Evolutionary conservation across 257 asterid species (phyloP).

Genomic region (Vinca minor): DNA sequence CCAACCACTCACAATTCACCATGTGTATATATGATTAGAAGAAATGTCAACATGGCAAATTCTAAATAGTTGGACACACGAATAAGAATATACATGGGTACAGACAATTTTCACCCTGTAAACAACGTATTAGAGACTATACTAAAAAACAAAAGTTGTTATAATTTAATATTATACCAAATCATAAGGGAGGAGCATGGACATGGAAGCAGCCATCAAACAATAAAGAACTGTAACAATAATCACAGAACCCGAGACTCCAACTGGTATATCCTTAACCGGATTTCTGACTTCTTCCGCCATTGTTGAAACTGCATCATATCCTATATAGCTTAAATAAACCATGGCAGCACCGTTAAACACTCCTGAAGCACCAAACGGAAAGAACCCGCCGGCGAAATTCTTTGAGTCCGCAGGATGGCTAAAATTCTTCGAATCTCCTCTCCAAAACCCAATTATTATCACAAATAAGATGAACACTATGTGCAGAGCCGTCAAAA

Average conservation of each 20-base stretch:
- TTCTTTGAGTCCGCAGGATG: slow-evolving; percentile 42
- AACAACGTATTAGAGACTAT: too few relatives aligned
- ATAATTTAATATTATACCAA: too few relatives aligned
- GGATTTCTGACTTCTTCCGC: slow-evolving; percentile 86
- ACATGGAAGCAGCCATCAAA: slow-evolving; percentile 84
- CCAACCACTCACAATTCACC: too few relatives aligned
- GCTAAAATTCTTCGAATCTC: slow-evolving; percentile 54
- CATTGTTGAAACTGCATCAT: slow-evolving; percentile 96
- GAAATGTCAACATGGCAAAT: too few relatives aligned
- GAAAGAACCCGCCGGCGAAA: slow-evolving; percentile 66
- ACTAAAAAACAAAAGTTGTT: too few relatives aligned
- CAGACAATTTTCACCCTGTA: too few relatives aligned
- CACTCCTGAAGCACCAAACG: slow-evolving; percentile 73
- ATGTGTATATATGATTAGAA: too few relatives aligned
- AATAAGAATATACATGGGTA: too few relatives aligned
- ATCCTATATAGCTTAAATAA: slow-evolving; percentile 85
- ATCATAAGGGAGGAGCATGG: slow-evolving; percentile 85
- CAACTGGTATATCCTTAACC: slow-evolving; percentile 71
- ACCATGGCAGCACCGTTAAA: slow-evolving; percentile 89
- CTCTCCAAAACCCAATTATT: slow-evolving; percentile 65
- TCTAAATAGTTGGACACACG: too few relatives aligned
- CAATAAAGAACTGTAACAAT: slow-evolving; percentile 79
- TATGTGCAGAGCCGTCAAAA: slow-evolving; percentile 64
- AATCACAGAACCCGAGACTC: slow-evolving; percentile 83
- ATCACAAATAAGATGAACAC: slow-evolving; percentile 66